A percentile compares a stretch with the other conserved stretches of the same genome.
phyloP scores from a whole-genome alignment of 768 basidiomycete genomes.

The Mycena leptocephala region DNA sequence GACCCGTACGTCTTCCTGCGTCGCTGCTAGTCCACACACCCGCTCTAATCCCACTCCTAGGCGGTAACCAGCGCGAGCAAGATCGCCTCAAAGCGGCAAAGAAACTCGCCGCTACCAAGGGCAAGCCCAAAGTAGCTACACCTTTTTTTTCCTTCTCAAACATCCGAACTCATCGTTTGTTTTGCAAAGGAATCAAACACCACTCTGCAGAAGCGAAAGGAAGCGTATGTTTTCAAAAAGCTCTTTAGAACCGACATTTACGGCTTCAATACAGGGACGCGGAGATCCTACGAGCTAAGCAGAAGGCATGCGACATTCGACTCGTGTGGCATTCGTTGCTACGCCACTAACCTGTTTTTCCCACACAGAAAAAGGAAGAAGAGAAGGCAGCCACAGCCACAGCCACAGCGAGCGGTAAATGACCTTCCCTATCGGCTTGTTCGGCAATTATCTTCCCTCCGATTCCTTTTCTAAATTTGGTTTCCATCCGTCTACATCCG shows the following conservation, averaged over 20 bases:
- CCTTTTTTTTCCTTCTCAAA: background rate
- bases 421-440: slow-evolving; percentile 43
- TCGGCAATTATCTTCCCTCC: slow-evolving; percentile 3
- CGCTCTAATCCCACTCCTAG: slow-evolving; percentile 54
- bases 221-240: slow-evolving; percentile 62
- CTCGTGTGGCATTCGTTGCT: slow-evolving; percentile 21
- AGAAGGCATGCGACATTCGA: slow-evolving; percentile 69
- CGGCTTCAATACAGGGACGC: slow-evolving; percentile 71
- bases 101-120: slow-evolving; percentile 68
- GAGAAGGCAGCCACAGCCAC: slow-evolving; percentile 48
- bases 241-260: slow-evolving; percentile 36
- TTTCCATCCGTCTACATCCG: background rate
- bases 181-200: slow-evolving; percentile 68
- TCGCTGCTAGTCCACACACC: slow-evolving; percentile 16
- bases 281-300: slow-evolving; percentile 81
- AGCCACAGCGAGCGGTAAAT: slow-evolving; percentile 50
- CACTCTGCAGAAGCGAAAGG: slow-evolving; percentile 78
- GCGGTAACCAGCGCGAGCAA: slow-evolving; percentile 87
- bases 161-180: background rate
- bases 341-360: slow-evolving; percentile 27
- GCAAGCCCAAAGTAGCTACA: slow-evolving; percentile 68
- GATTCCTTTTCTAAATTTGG: background rate
- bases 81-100: slow-evolving; percentile 85
- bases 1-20: slow-evolving; percentile 66
- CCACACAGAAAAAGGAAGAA: slow-evolving; percentile 70